Evolutionary conservation across 345 rosid species (phyloP), one percentile per base, ranked within the genome.

Genomic region (Sonneratia caseolaris): DNA sequence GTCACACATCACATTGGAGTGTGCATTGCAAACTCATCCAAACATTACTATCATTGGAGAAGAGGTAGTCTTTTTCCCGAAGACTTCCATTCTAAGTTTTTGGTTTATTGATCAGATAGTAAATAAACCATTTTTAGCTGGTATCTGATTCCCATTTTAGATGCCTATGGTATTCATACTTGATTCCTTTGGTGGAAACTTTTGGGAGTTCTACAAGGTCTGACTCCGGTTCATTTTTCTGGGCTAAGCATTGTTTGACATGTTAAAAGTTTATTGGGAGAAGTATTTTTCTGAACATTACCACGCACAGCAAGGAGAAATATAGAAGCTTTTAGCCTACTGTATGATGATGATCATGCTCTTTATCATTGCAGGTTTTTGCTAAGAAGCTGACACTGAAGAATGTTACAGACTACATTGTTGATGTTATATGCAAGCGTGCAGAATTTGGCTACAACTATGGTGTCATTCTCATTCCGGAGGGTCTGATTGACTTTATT

Each of bases 1-100:
- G 70, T 95, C 99, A 27, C 99, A 95, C 71, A 92, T 95, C 81
- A 92, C 99, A 62, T 83, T 95, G 75, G 99, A 95, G 79, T 92
- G 99, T 71, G 99, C 99, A 72, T 79, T 95, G 85, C 99, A 95
- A 84, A 92, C 99, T 67, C 99, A 92, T 81, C 97, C 99, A 3
- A 95, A 92, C 80, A 83, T 95, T 70, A 90, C 98, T 43, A 75
- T 95, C 65, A 89, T 95, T 37, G 99, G 99, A 73, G 99, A 95
- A 83, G 99, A 95, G 99, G 97, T 90, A 80, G 59, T 55, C 64
- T 24, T 68, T 68, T 21, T 68, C 51, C n/a, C 16, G 10, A 61
- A 22, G 16, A 5, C 22, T 24, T 61, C 5, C 0, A 35, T 24
- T 59, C 38, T 13, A 32, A 9, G 51, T 47, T 47, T 47, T 47